Evolutionary conservation across 805 yeast species (phyloP).

Genomic region (Saturnispora zaruensis): DNA sequence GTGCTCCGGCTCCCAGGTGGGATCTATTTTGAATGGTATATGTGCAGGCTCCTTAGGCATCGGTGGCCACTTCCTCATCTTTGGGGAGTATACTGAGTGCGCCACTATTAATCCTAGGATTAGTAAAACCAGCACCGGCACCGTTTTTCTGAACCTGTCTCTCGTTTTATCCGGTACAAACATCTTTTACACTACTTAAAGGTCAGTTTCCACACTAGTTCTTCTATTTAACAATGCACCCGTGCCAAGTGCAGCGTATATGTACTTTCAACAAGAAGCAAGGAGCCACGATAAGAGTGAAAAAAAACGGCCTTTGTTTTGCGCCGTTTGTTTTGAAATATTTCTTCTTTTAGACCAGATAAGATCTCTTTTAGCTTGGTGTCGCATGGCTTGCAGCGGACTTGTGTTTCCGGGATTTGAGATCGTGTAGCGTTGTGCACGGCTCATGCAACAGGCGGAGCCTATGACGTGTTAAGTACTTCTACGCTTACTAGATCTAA

Average conservation of each 20-base stretch:
- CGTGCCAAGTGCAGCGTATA: not conserved
- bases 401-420: not conserved
- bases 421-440: not conserved
- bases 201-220: not conserved
- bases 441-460: not conserved
- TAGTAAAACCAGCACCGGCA: not conserved
- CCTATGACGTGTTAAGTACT: not conserved
- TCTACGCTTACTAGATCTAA: not conserved
- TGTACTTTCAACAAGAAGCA: not conserved
- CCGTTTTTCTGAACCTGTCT: not conserved
- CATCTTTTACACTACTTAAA: not conserved
- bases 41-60: slow-evolving; percentile 23
- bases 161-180: slow-evolving; percentile 4
- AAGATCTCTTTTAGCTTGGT: not conserved
- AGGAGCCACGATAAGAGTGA: not conserved
- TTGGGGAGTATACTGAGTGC: not conserved
- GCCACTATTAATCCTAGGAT: not conserved
- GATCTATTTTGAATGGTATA: slow-evolving; percentile 26
- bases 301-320: not conserved
- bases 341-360: not conserved
- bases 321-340: not conserved
- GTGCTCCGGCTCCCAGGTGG: slow-evolving; percentile 36
- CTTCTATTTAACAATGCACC: not conserved
- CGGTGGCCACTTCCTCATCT: slow-evolving; percentile 1
- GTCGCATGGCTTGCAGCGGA: not conserved